These are phyloP conservation scores for Candida ovalis DNA, from an alignment of 805 yeast genomes.

Conservation along the genomic window DNA sequence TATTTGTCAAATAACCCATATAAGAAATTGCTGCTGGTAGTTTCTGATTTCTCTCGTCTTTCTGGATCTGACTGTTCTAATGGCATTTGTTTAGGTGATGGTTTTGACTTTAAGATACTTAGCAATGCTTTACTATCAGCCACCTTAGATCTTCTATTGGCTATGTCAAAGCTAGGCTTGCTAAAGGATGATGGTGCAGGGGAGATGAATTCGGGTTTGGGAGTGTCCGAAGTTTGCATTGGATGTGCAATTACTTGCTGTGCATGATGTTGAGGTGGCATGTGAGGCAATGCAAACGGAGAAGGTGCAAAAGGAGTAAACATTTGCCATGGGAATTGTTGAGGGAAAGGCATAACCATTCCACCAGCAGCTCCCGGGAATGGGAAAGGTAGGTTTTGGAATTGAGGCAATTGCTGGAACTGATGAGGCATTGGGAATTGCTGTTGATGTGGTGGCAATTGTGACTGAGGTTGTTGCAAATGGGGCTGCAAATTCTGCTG, in stretches of 20 bases:
- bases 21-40: slow-evolving; percentile 14
- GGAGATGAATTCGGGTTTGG: slow-evolving; percentile 16
- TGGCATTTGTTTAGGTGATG: not conserved
- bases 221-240: slow-evolving; percentile 6
- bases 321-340: slow-evolving; percentile 22
- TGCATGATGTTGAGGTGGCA: slow-evolving; percentile 10
- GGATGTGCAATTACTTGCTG: slow-evolving; percentile 7
- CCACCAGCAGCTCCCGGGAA: slow-evolving; percentile 9
- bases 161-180: slow-evolving; percentile 29
- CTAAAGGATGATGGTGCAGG: slow-evolving; percentile 32
- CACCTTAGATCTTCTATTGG: slow-evolving; percentile 28
- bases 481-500: slow-evolving; percentile 8
- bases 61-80: not conserved
- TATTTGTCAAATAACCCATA: slow-evolving; percentile 17
- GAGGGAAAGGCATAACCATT: slow-evolving; percentile 15
- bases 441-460: slow-evolving; percentile 7
- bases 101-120: slow-evolving; percentile 24
- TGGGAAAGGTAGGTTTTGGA: slow-evolving; percentile 4
- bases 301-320: slow-evolving; percentile 24
- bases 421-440: not conserved
- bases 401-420: slow-evolving; percentile 4
- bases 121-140: slow-evolving; percentile 31
- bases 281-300: slow-evolving; percentile 12
- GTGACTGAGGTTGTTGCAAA: slow-evolving; percentile 7
- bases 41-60: slow-evolving; percentile 2